Conservation (phyloP, 352 stramenopile species). For the Phytopythium delawarense region DNA sequence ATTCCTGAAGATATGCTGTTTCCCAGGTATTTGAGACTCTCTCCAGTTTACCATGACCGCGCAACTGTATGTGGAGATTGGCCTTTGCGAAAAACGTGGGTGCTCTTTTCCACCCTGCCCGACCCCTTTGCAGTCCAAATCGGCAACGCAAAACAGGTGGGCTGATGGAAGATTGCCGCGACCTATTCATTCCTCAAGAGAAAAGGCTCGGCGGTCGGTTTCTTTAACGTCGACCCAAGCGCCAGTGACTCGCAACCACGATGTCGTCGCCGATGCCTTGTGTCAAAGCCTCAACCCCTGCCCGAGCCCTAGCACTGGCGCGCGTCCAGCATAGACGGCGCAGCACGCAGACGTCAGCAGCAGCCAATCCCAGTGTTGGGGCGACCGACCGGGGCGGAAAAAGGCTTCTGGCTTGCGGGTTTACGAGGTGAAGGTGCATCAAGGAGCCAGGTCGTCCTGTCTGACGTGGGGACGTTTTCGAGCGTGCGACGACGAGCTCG, state of each 20-base stretch:
- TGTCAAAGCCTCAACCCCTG: neutral
- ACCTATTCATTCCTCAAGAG: neutral
- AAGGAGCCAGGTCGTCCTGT: constrained; percentile 5
- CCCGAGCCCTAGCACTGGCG: constrained; percentile 1
- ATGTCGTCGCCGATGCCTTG: too few species aligned
- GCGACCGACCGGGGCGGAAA: neutral
- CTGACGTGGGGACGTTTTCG: constrained; percentile 12
- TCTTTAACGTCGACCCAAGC: neutral
- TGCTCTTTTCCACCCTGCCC: neutral
- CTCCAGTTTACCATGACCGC: neutral
- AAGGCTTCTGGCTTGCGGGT: neutral
- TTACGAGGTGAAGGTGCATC: constrained; percentile 1
- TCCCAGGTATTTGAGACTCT: neutral
- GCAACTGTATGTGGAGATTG: neutral
- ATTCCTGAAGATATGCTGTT: constrained; percentile 2
- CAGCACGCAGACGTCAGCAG: neutral
- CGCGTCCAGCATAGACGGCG: neutral
- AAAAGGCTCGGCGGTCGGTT: neutral
- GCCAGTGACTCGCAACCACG: neutral
- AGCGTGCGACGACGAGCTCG: constrained; percentile 3
- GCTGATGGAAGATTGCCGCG: neutral
- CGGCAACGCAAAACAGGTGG: neutral
- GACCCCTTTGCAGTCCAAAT: neutral
- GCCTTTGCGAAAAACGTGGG: constrained; percentile 3
- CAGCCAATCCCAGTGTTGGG: neutral